Evolutionary conservation across 345 rosid genomes (phyloP).

Genomic region (Trapa incisa): DNA sequence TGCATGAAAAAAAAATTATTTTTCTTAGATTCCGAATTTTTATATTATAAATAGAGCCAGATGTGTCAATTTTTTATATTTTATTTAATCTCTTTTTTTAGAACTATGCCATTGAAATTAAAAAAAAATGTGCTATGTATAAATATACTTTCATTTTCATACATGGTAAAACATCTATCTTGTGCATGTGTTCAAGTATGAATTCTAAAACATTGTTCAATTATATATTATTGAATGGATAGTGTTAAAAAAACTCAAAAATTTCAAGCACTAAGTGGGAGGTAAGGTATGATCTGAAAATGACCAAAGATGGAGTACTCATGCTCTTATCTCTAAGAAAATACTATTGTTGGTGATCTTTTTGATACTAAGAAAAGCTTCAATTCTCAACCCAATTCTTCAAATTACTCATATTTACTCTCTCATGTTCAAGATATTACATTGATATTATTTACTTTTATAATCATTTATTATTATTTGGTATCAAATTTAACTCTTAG

Average conservation of each 20-base stretch:
- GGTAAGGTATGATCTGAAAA: not conserved
- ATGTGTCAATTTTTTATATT: not conserved
- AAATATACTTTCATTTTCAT: too few relatives aligned
- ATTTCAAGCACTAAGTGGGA: not conserved
- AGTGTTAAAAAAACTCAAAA: not conserved
- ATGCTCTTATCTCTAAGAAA: not conserved
- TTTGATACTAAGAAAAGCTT: too few relatives aligned
- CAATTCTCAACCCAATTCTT: not conserved
- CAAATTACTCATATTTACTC: not conserved
- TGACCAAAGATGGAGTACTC: not conserved
- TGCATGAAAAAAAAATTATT: not conserved
- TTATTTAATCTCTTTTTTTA: not conserved
- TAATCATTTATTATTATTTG: slow-evolving; percentile 2
- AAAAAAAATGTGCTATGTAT: too few relatives aligned
- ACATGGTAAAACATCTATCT: not conserved
- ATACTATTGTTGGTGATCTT: too few relatives aligned
- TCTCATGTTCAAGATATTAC: not conserved
- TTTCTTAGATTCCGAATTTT: not conserved
- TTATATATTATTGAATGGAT: not conserved
- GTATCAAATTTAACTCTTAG: slow-evolving; percentile 57
- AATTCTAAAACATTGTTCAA: not conserved
- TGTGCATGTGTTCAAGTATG: not conserved
- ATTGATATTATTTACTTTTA: not conserved
- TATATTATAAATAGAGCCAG: not conserved
- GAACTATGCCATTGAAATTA: not conserved